Evolutionary conservation across 2,329 filamentous ascomycete genomes (phyloP).

Genomic region (Coccinonectria pachysandricola): DNA sequence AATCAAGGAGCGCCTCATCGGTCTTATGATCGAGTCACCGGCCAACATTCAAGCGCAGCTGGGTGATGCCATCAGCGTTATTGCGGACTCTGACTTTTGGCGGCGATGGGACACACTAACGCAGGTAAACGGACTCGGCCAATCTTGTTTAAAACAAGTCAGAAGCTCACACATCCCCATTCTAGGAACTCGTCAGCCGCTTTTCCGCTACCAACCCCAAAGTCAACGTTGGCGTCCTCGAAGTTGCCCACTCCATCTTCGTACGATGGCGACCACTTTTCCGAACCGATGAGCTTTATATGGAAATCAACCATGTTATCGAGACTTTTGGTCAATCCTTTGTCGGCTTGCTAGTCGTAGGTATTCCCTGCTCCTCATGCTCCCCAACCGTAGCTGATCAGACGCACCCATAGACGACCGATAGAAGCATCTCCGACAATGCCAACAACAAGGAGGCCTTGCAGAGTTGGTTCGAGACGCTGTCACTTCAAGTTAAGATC

Average conservation of each 20-base stretch:
- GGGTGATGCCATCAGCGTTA: slow-evolving; percentile 92
- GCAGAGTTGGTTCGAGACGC: slow-evolving; percentile 68
- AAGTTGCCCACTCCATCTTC: slow-evolving; percentile 98
- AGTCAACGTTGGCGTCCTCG: slow-evolving; percentile 86
- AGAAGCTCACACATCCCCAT: slow-evolving; percentile 4
- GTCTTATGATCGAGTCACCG: slow-evolving; percentile 90
- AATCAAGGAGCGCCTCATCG: slow-evolving; percentile 92
- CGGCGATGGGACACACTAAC: slow-evolving; percentile 93
- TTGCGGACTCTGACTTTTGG: slow-evolving; percentile 98
- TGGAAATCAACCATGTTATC: slow-evolving; percentile 93
- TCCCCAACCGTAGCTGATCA: slow-evolving; percentile 12
- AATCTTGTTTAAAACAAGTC: no score
- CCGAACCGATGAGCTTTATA: slow-evolving; percentile 83
- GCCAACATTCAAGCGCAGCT: slow-evolving; percentile 83
- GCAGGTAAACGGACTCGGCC: no score
- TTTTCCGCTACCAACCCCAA: slow-evolving; percentile 72
- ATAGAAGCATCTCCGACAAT: slow-evolving; percentile 63
- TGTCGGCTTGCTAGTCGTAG: slow-evolving; percentile 64
- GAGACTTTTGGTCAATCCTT: slow-evolving; percentile 76
- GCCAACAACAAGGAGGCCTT: slow-evolving; percentile 64
- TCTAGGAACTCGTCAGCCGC: slow-evolving; percentile 73
- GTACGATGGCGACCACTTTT: slow-evolving; percentile 91
- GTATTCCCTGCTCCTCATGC: slow-evolving; percentile 9
- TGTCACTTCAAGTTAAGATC: slow-evolving; percentile 84
- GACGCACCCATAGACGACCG: slow-evolving; percentile 43